These are phyloP conservation scores for Chamaecrista fasciculata DNA, from an alignment of 306 rosid species.

Conservation along the genomic window DNA sequence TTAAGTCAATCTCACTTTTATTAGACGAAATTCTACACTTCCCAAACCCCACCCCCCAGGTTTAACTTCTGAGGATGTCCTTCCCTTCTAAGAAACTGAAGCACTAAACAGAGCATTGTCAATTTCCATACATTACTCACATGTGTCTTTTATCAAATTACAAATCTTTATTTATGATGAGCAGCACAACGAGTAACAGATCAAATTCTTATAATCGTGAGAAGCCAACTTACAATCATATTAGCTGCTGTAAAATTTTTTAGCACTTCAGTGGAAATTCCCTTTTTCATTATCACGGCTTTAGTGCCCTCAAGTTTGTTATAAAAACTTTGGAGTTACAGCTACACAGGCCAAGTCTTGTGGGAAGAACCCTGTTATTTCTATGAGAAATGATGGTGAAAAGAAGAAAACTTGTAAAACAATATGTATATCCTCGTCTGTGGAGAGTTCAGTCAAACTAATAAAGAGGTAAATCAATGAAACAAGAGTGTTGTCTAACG, in stretches of 20 bases:
- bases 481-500: not conserved
- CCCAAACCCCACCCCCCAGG: too few species aligned
- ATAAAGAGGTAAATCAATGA: not conserved
- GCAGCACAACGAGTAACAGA: too few species aligned
- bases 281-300: not conserved
- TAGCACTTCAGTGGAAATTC: not conserved
- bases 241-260: not conserved
- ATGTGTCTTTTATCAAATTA: too few species aligned
- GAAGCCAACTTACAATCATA: not conserved
- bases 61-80: too few species aligned
- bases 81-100: too few species aligned
- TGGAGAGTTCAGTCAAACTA: not conserved
- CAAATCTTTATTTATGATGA: too few species aligned
- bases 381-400: not conserved
- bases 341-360: not conserved
- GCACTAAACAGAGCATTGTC: too few species aligned
- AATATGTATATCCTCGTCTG: not conserved
- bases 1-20: too few species aligned
- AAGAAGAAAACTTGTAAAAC: not conserved
- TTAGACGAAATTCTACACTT: too few species aligned
- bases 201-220: too few species aligned
- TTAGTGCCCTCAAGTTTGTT: not conserved
- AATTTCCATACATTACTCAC: too few species aligned
- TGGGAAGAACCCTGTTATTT: not conserved
- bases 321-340: not conserved